These are phyloP conservation scores for Schizophyllum amplum DNA, from an alignment of 1,284 basidiomycete genomes.

Conservation along the genomic window DNA sequence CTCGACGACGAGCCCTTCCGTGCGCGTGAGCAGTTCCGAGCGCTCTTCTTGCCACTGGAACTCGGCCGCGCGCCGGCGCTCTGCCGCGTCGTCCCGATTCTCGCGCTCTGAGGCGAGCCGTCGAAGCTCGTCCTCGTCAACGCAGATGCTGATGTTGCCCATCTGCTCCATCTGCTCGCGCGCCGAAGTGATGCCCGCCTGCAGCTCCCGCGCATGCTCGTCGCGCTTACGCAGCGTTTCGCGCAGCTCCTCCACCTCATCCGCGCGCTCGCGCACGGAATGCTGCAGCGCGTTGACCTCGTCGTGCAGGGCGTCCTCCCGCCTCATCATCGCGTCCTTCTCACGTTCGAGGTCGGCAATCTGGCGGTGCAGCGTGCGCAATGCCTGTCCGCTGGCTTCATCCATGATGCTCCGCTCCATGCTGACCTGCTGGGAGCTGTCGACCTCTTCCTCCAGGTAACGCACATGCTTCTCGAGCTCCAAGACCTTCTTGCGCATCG, in stretches of 20 bases:
- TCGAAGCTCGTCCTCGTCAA: conserved; percentile 37
- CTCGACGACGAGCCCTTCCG: conserved; percentile 21
- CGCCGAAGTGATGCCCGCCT: conserved; percentile 41
- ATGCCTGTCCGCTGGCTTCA: conserved; percentile 62
- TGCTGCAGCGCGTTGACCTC: conserved; percentile 34
- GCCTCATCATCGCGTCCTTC: conserved; percentile 28
- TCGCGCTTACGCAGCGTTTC: conserved; percentile 43
- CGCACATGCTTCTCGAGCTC: conserved; percentile 60
- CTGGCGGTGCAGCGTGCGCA: conserved; percentile 57
- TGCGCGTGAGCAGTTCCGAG: conserved; percentile 27
- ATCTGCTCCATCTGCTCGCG: conserved; percentile 53
- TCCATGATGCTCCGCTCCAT: conserved; percentile 71
- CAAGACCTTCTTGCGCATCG: conserved; percentile 65
- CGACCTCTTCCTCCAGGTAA: conserved; percentile 61
- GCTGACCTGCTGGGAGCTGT: conserved; percentile 56
- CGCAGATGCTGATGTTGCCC: conserved; percentile 32
- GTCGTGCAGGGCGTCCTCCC: conserved; percentile 31
- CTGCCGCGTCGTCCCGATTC: conserved; percentile 18
- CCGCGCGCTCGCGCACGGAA: conserved; percentile 29
- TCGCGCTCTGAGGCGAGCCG: conserved; percentile 29
- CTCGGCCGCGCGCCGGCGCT: conserved; percentile 33
- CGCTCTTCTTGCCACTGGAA: conserved; percentile 44
- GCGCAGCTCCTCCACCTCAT: conserved; percentile 33
- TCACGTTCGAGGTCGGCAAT: conserved; percentile 56
- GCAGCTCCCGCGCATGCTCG: conserved; percentile 41